phyloP scores from a whole-genome alignment of 441 rosid genomes.

The Syzygium syzygioides region DNA sequence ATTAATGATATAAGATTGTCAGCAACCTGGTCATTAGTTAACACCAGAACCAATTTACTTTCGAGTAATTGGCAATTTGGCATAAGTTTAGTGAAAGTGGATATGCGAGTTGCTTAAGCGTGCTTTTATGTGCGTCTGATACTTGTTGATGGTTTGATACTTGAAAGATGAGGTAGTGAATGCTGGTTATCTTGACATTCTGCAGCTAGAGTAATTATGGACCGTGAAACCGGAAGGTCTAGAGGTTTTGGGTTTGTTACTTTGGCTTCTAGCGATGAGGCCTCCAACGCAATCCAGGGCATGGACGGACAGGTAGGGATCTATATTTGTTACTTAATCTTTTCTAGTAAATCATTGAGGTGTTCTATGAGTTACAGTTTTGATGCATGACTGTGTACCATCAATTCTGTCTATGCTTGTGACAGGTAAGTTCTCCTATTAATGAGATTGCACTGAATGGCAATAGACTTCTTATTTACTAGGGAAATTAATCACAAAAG shows the following conservation, averaged over 20 bases:
- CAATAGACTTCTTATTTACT: not conserved
- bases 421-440: not conserved
- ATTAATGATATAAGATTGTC: not conserved
- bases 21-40: not conserved
- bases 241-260: constrained; percentile 12
- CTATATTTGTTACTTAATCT: not conserved
- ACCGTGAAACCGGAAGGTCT: constrained; percentile 11
- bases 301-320: constrained; percentile 9
- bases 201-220: constrained; percentile 9
- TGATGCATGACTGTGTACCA: not conserved
- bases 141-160: not conserved
- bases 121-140: not conserved
- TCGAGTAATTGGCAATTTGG: not conserved
- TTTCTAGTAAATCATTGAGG: not conserved
- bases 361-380: not conserved
- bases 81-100: not conserved
- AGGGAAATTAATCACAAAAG: not conserved
- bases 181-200: not conserved
- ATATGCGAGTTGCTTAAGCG: not conserved
- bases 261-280: constrained; percentile 6
- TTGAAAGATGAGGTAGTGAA: not conserved
- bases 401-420: not conserved
- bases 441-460: not conserved
- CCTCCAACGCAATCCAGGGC: constrained; percentile 2
- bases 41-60: not conserved